These are phyloP conservation scores for Kluyveromyces marxianus DNA, from an alignment of 1,139 yeast genomes.

Conservation along the genomic window DNA sequence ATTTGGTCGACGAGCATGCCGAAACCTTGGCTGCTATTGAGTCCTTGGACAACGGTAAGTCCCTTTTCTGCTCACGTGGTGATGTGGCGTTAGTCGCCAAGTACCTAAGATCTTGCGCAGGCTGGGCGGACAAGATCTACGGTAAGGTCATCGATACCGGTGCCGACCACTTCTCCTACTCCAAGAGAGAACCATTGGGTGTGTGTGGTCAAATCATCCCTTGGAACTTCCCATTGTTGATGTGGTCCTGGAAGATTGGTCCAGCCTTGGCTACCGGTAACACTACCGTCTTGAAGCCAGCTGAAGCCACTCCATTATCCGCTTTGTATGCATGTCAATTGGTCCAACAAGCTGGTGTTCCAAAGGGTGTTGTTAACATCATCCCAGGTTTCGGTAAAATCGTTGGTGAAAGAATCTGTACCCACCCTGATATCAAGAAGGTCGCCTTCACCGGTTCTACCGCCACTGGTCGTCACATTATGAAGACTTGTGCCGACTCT, in stretches of 20 bases:
- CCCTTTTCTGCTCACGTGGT: slow-evolving; percentile 43
- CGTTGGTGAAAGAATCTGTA: slow-evolving; percentile 53
- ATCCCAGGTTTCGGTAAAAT: slow-evolving; percentile 61
- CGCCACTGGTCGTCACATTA: slow-evolving; percentile 49
- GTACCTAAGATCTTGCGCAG: slow-evolving; percentile 62
- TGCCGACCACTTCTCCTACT: slow-evolving; percentile 44
- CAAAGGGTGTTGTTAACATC: slow-evolving; percentile 72
- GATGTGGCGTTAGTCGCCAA: slow-evolving; percentile 54
- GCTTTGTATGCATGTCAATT: slow-evolving; percentile 60
- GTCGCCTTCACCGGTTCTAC: slow-evolving; percentile 76
- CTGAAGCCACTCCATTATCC: slow-evolving; percentile 77
- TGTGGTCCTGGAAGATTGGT: slow-evolving; percentile 75
- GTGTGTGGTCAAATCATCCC: slow-evolving; percentile 68
- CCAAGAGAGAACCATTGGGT: slow-evolving; percentile 58
- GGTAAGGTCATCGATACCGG: slow-evolving; percentile 60
- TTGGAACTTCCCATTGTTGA: slow-evolving; percentile 80
- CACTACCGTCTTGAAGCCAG: slow-evolving; percentile 71
- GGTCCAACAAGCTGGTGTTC: slow-evolving; percentile 66
- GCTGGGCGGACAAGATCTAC: slow-evolving; percentile 66
- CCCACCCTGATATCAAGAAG: slow-evolving; percentile 57
- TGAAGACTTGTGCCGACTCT: slow-evolving; percentile 44
- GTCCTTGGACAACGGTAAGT: slow-evolving; percentile 72
- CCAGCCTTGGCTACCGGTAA: slow-evolving; percentile 83
- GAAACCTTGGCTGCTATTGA: slow-evolving; percentile 49
- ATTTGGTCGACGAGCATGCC: slow-evolving; percentile 46